Evolutionary conservation across 305 asterid species (phyloP).

Genomic region (Fraxinus xanthoxyloides): DNA sequence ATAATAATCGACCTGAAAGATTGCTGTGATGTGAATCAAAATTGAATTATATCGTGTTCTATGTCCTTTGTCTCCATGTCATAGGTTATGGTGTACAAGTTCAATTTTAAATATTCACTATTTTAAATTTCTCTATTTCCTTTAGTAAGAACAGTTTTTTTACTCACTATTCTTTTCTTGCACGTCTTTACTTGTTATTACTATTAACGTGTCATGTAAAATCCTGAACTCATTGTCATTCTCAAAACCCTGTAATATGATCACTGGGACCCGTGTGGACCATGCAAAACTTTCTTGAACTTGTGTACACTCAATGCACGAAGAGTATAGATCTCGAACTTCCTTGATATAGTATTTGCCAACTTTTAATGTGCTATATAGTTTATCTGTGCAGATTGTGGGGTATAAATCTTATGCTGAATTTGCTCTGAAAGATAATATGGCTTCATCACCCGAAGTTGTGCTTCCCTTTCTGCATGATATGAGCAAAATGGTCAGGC

Average conservation of each 20-base stretch:
- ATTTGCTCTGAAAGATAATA: conserved; percentile 68
- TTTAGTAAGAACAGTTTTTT: background rate
- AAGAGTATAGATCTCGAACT: background rate
- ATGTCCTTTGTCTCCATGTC: background rate
- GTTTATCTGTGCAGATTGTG: conserved; percentile 55
- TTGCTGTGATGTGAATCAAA: background rate
- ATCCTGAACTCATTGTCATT: conserved; percentile 19
- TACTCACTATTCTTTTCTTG: background rate
- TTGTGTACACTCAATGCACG: background rate
- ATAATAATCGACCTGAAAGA: background rate
- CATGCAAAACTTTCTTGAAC: background rate
- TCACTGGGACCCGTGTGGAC: background rate
- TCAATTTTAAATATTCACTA: conserved; percentile 9
- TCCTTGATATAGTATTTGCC: background rate
- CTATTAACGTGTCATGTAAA: conserved; percentile 3
- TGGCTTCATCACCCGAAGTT: conserved; percentile 94
- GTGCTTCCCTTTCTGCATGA: conserved; percentile 72
- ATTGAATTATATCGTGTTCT: background rate
- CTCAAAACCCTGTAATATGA: conserved; percentile 19
- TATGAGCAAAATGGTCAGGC: conserved; percentile 79
- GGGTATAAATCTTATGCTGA: conserved; percentile 77
- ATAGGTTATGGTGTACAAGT: background rate
- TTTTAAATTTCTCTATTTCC: background rate
- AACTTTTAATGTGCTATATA: background rate
- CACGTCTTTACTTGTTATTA: conserved; percentile 14